Evolutionary conservation across 768 basidiomycete genomes (phyloP).

Genomic region (Aureoboletus auriporus): DNA sequence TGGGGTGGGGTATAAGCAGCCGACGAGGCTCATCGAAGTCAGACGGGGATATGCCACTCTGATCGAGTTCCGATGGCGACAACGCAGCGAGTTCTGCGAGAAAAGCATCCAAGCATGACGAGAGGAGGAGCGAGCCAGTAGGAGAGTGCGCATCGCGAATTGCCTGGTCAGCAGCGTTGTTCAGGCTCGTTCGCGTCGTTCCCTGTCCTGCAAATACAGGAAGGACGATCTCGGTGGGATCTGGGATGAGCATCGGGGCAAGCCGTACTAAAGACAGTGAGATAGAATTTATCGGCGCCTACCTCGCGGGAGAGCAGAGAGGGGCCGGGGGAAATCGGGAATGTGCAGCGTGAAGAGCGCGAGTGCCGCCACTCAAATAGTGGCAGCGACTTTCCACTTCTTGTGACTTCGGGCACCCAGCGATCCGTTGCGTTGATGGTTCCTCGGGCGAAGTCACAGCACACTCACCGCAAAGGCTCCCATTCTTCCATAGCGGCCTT

Average conservation of each 20-base stretch:
- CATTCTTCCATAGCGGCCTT: conserved; percentile 1
- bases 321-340: neutral
- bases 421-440: conserved; percentile 19
- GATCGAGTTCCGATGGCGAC: conserved; percentile 32
- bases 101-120: conserved; percentile 49
- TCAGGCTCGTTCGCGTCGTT: conserved; percentile 31
- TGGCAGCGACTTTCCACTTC: conserved; percentile 17
- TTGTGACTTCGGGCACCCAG: conserved; percentile 11
- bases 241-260: conserved; percentile 8
- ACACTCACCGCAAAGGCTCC: conserved; percentile 13
- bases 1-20: conserved; percentile 36
- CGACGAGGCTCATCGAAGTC: conserved; percentile 42
- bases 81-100: conserved; percentile 45
- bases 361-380: conserved; percentile 14
- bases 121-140: conserved; percentile 41
- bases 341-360: neutral
- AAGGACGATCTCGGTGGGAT: conserved; percentile 21
- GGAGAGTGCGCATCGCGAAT: conserved; percentile 39
- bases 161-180: conserved; percentile 35
- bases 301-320: no score
- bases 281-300: neutral
- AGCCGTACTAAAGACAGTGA: no score
- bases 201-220: conserved; percentile 62
- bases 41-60: conserved; percentile 35
- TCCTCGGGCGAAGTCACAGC: conserved; percentile 15